Evolutionary conservation across 2,329 filamentous ascomycete species (phyloP), one percentile per base, ranked within the genome.

Genomic region (Paraphaeosphaeria minitans): DNA sequence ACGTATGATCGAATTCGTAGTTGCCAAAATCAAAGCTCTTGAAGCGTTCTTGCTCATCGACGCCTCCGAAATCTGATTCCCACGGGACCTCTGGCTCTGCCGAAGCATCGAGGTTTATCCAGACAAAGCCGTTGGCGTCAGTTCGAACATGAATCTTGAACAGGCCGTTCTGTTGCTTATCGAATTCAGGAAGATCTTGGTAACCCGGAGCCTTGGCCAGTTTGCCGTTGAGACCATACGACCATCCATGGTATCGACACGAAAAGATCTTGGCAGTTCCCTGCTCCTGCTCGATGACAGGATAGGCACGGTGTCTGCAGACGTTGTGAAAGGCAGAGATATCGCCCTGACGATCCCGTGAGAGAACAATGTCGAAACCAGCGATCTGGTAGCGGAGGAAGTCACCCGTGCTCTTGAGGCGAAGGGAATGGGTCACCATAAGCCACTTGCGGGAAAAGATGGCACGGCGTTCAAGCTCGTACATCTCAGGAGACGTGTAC

Each of bases 211-310:
- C 78, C 29, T 80, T 80, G 19, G 73, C 73, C 1, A 80, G 66
- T 14, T 73, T 70, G 0, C 78, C 78, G 10, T 73, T 74, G 39
- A 72, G 69, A 1, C 72, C 69, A 48, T 80, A 80, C 1, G 76
- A 78, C 78, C 78, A 79, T 12, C 78, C 77, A 56, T 79, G 78
- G 39, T 79, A 80, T 53, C 75, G 71, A 60, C 77, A 79, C 16
- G 69, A 69, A 7, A 79, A 66, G 12, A 77, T 65, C 16, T 64
- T 68, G 3, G 71, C 66, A 10, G 63, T 73, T 4, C 77, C 75
- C 1, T 65, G 63, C 1, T 65, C 42, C 21, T 55, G 29, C 37
- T 63, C 60, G 14, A 63, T 55, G 8, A 66, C 45, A 14, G 66
- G 63, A 52, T 75, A 79, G 1, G 75, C 77, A 1, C 77, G 73